Percentiles rank a stretch among this genome's conserved stretches.
These are phyloP conservation scores for Solanum neorickii DNA, from an alignment of 257 asterid species.

Conservation along the genomic window DNA sequence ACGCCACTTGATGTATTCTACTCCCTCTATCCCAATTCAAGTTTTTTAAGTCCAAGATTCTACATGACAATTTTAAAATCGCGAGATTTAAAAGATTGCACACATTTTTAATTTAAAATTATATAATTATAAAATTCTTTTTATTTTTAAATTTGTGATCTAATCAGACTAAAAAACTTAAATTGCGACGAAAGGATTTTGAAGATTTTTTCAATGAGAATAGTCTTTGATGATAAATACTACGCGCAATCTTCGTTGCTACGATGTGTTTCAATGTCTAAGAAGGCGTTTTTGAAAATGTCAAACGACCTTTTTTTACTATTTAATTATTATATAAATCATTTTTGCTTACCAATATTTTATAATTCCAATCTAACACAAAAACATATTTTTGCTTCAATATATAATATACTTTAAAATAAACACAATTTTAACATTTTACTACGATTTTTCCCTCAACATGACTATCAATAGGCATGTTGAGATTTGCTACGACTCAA, in stretches of 20 bases:
- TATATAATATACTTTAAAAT: too few relatives aligned
- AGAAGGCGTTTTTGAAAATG: not conserved
- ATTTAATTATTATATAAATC: not conserved
- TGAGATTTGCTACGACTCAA: not conserved
- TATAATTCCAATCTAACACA: not conserved
- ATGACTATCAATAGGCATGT: not conserved
- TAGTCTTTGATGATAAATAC: not conserved
- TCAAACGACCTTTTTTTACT: not conserved
- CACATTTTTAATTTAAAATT: not conserved
- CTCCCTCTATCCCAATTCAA: not conserved
- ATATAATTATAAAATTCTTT: too few relatives aligned
- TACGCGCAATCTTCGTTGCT: not conserved
- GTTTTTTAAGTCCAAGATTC: not conserved
- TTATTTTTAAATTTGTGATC: too few relatives aligned
- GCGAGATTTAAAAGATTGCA: accelerated
- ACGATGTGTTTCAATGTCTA: not conserved
- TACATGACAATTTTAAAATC: too few relatives aligned
- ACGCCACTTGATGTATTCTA: not conserved
- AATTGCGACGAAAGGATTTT: too few relatives aligned
- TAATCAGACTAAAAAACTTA: too few relatives aligned
- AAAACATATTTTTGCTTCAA: not conserved
- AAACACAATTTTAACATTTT: not conserved
- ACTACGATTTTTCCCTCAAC: not conserved
- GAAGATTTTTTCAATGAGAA: not conserved
- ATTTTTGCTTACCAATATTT: not conserved